Conservation (phyloP, 2,329 filamentous ascomycete genomes). For the Colletotrichum cereale region DNA sequence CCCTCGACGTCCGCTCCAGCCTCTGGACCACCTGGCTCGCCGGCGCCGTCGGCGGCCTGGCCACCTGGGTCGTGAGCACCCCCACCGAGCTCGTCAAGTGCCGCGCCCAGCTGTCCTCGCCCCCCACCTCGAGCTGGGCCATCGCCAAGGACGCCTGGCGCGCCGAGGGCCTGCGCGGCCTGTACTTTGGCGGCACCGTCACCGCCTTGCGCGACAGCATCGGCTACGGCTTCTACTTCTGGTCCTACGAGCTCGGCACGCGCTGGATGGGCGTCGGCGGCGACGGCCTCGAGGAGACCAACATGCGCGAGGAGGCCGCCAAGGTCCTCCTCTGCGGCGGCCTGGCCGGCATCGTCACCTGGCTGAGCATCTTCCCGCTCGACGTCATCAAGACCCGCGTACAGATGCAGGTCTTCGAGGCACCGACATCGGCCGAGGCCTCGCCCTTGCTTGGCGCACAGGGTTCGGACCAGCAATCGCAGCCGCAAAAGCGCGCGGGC, state of each 20-base stretch:
- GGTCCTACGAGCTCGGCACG: conserved; percentile 86
- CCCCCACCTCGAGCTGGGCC: conserved; percentile 68
- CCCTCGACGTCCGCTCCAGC: conserved; percentile 54
- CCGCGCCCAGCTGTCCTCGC: conserved; percentile 75
- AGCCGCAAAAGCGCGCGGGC: conserved; percentile 53
- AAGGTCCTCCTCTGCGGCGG: conserved; percentile 87
- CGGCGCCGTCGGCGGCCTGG: conserved; percentile 84
- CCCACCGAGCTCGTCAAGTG: conserved; percentile 95
- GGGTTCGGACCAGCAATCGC: conserved; percentile 45
- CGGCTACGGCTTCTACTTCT: conserved; percentile 98
- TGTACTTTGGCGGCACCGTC: conserved; percentile 85
- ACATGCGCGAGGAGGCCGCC: conserved; percentile 60
- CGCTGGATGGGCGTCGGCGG: conserved; percentile 61
- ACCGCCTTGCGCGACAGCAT: conserved; percentile 88
- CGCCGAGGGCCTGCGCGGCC: conserved; percentile 71
- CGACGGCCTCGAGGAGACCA: conserved; percentile 40
- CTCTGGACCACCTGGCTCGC: conserved; percentile 81
- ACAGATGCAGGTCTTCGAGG: conserved; percentile 74
- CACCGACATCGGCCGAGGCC: conserved; percentile 42
- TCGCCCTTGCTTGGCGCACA: conserved; percentile 49
- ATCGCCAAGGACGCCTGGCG: conserved; percentile 73
- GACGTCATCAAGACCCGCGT: conserved; percentile 94
- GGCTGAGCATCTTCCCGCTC: conserved; percentile 90
- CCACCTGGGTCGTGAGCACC: conserved; percentile 86
- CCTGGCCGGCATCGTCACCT: conserved; percentile 87